Percentiles rank a stretch among this genome's conserved stretches.
These are phyloP conservation scores for Fusarium penzigii DNA, from an alignment of 2,329 filamentous ascomycete genomes.

Conservation along the genomic window DNA sequence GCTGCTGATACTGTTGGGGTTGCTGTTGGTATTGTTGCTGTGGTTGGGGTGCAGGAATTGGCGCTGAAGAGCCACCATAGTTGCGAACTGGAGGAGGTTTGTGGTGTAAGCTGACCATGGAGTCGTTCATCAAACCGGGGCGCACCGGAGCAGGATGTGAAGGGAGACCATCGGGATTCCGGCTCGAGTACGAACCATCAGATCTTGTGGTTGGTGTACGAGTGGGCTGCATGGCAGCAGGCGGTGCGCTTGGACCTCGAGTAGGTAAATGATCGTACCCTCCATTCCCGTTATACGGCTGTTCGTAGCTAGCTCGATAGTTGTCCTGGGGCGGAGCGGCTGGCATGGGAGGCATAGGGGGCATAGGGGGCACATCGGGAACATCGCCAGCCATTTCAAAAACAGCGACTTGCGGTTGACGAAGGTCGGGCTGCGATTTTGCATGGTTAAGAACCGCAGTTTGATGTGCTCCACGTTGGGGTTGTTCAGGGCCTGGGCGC, in stretches of 20 bases:
- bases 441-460: slow-evolving; percentile 58
- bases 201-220: background rate
- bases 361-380: slow-evolving; percentile 56
- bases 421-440: slow-evolving; percentile 68
- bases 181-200: slow-evolving; percentile 12
- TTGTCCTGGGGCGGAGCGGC: slow-evolving; percentile 11
- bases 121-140: slow-evolving; percentile 61
- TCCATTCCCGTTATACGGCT: slow-evolving; percentile 20
- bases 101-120: slow-evolving; percentile 54
- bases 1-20: slow-evolving; percentile 34
- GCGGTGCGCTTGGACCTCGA: slow-evolving; percentile 36
- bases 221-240: slow-evolving; percentile 18
- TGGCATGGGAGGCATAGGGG: slow-evolving; percentile 21
- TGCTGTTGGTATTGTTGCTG: slow-evolving; percentile 35
- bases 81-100: slow-evolving; percentile 62
- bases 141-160: slow-evolving; percentile 65
- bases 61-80: slow-evolving; percentile 48
- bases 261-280: slow-evolving; percentile 30
- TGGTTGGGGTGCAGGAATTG: slow-evolving; percentile 29
- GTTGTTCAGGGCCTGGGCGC: slow-evolving; percentile 41
- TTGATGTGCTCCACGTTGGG: slow-evolving; percentile 52
- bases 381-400: slow-evolving; percentile 73
- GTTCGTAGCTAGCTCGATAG: slow-evolving; percentile 32
- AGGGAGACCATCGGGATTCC: slow-evolving; percentile 50
- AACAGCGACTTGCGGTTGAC: slow-evolving; percentile 64